Base-by-base conservation (phyloP, 768 basidiomycete species). In the Lactarius indigo region DNA sequence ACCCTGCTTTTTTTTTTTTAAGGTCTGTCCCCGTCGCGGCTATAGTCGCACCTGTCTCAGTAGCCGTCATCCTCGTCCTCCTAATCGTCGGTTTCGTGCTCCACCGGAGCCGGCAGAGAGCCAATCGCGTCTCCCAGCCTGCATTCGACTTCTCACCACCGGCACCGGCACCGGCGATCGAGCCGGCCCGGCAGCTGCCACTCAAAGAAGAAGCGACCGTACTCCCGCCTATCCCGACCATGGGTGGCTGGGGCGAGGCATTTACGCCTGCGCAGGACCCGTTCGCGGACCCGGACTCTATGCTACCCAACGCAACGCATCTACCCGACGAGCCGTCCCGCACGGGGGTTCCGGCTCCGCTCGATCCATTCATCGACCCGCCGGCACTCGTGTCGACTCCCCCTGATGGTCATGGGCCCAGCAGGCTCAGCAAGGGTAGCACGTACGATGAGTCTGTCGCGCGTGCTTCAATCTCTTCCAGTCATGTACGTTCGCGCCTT, bases 321-420 rank as follows among this genome's bases (percentile, higher is more conserved):
- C 35, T 35, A 12, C 10, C 35, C 12, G 35, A 20, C 2, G 23
- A 3, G 12, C n/a, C 56, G 6, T 5, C 7, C 31, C 56, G n/a
- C 5, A 10, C 56, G 37, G 6, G 44, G 23, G 55, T 52, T n/a
- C 42, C 42, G 42, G 20, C 42, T 20, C 18, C n/a, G 26, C 18
- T 28, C 2, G 61, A 63, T n/a, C 66, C 66, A 13, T 63, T 67
- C 28, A n/a, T 15, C 23, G 57, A 63, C 41, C 50, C 65, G 20
- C 50, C 61, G 0, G 57, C 13, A 55, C 39, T 63, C 26, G 39
- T 59, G 18, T 35, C 61, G 9, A 41, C 57, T 17, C 18, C 44
- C 17, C 54, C 1, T 15, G 37, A n/a, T 1, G 33, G 23, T 3
- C 50, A 59, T 18, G 30, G 13, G 33, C 26, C 57, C 20, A 67